Base-by-base conservation (phyloP, 305 asterid species). In the Solanum hybrid region DNA sequence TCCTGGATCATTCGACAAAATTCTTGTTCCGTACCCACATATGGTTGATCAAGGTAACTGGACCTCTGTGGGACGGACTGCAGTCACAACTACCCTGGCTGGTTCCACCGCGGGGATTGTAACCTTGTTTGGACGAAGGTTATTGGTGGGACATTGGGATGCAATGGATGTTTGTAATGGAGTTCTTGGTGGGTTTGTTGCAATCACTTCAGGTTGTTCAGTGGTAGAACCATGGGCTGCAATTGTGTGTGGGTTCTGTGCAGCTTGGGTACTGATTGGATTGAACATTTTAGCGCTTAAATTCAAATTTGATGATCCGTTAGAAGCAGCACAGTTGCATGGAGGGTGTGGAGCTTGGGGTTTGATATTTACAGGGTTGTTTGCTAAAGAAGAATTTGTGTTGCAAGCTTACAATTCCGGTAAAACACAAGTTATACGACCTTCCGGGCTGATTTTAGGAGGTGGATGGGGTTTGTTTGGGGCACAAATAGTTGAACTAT, bases 321-420 rank as follows among this genome's bases (percentile, higher is more conserved):
- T 96, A 20, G 98, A 96, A 65, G 98, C 97, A 6, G 93, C 96
- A 22, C 98, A 96, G 90, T 90, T 96, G 83, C 98, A 96, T 15
- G 97, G 96, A 1, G 97, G 98, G 2, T 96, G 98, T 34, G 97
- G 98, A 13, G 95, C 97, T 51, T 96, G 98, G 98, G 98, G 98
- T 22, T 87, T 96, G 89, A 93, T 95, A 6, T 96, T 96, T 61
- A 95, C 98, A 8, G 98, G 96, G 5, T 87, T 96, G 38, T 95
- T 96, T 85, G 96, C 98, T 0, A 93, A 95, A 34, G 93, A 93
- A 86, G 95, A 94, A 85, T 94, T 92, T 24, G 93, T 96, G 33
- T 33, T 91, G 17, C 94, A 96, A 89, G 90, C 92, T 26, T 96
- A 96, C 5, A 92, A 91, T 82, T 79, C 94, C 26, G 97, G 96